Base-by-base conservation (phyloP, 2,329 filamentous ascomycete genomes). In the Pseudonectria foliicola region DNA sequence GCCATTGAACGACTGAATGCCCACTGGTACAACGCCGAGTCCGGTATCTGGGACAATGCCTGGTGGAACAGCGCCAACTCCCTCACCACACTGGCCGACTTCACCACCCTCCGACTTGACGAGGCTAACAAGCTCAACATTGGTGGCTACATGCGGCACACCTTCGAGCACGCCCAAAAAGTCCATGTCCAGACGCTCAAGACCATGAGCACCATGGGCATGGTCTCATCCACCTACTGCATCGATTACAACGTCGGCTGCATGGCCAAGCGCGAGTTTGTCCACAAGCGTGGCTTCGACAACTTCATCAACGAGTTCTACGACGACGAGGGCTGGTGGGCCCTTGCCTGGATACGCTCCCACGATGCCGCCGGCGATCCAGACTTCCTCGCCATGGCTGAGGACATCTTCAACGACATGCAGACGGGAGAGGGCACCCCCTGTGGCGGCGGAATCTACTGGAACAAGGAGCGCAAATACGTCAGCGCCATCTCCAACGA, bases 51-150 rank as follows among this genome's bases (percentile, higher is more conserved):
- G 77, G 60, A 75, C 35, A 70, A 71, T 0, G 68, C 71, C 7
- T 87, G 82, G 82, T 87, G 82, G 82, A 84, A 85, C 51, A 71
- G 72, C 34, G 82, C 74, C 29, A 86, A 85, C 51, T 69, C 70
- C 38, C 61, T 86, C 39, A 82, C 78, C 0, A 70, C 68, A 3
- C 57, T 85, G 13, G 72, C 69, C 33, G 75, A 85, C 51, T 72
- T 70, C 51, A 59, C 64, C 4, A 35, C 40, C 10, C 41, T 66
- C 7, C 55, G 60, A 27, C 45, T 53, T 1, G 39, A 47, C 7
- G 52, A 55, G 18, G 60, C 61, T 25, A 59, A 61, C 33, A 31
- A 51, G 29, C 48, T 69, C 32, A 60, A 62, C 39, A 48, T 73
- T 14, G 54, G 56, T 10, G 55, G 52, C 31, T 53, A 64, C 37